These are phyloP conservation scores for Inosperma sp. DNA, from an alignment of 768 basidiomycete species.

Conservation along the genomic window DNA sequence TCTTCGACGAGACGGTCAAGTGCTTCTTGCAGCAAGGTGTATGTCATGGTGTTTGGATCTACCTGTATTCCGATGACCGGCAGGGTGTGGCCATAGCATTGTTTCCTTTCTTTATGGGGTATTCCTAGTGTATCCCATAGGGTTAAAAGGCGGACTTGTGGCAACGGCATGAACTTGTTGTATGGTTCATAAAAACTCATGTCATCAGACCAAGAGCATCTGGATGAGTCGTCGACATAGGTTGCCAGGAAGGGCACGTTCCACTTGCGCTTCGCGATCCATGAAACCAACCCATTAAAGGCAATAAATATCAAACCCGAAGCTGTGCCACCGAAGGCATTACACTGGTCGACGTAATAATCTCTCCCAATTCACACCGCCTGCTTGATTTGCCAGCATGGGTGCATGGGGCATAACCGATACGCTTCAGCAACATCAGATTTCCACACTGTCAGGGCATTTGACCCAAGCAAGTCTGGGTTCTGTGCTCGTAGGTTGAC, in stretches of 20 bases:
- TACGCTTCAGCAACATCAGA: conserved; percentile 36
- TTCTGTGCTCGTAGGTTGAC: background rate
- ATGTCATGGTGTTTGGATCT: conserved; percentile 27
- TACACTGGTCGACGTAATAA: conserved; percentile 29
- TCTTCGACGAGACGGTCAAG: conserved; percentile 4
- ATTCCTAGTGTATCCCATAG: conserved; percentile 39
- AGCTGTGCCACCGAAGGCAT: conserved; percentile 28
- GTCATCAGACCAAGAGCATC: conserved; percentile 16
- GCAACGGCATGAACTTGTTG: conserved; percentile 17
- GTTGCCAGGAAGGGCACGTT: conserved; percentile 19
- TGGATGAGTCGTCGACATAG: conserved; percentile 35
- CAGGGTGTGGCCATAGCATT: conserved; percentile 28
- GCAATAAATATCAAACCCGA: conserved; percentile 23
- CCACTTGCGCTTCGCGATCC: conserved; percentile 29
- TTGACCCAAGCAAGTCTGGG: conserved; percentile 20
- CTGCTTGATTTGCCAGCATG: conserved; percentile 30
- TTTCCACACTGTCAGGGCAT: no score
- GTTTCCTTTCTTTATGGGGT: conserved; percentile 38
- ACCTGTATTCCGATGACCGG: conserved; percentile 38
- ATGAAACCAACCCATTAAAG: conserved; percentile 27
- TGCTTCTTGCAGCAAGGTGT: conserved; percentile 19
- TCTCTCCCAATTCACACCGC: conserved; percentile 25
- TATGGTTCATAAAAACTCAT: conserved; percentile 30
- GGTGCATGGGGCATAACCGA: conserved; percentile 27
- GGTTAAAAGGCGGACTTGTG: conserved; percentile 29